phyloP scores from a whole-genome alignment of 495 filamentous ascomycete genomes.

The Elaphomyces granulatus region DNA sequence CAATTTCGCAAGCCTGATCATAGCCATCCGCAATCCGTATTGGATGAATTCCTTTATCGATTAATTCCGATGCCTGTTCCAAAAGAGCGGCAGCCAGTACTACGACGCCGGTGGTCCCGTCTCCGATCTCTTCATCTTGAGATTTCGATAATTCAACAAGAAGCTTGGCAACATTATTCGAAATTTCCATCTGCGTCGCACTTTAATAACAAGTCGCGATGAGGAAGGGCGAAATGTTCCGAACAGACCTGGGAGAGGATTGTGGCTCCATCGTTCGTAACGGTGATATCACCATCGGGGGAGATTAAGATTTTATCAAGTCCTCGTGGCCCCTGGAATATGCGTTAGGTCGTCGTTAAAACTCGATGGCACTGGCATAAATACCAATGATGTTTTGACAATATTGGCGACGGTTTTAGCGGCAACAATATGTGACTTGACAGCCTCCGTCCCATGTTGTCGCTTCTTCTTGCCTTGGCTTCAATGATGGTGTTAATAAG shows the following conservation, averaged over 20 bases:
- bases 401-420: conserved; percentile 93
- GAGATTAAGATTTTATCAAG: conserved; percentile 99
- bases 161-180: conserved; percentile 94
- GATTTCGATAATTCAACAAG: conserved; percentile 97
- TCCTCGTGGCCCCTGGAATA: conserved; percentile 65
- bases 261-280: conserved; percentile 97
- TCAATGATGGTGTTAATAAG: conserved; percentile 4
- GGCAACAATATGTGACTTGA: conserved; percentile 95
- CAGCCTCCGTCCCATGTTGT: conserved; percentile 87
- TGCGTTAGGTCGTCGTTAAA: conserved; percentile 10
- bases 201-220: conserved; percentile 10
- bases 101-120: conserved; percentile 96
- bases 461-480: conserved; percentile 98
- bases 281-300: conserved; percentile 96
- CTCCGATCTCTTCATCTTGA: conserved; percentile 97
- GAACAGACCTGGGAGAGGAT: conserved; percentile 66
- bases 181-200: conserved; percentile 75
- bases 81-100: conserved; percentile 89
- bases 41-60: conserved; percentile 98
- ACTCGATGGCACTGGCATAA: conserved; percentile 2
- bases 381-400: conserved; percentile 82
- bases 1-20: conserved; percentile 93
- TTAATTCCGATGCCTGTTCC: conserved; percentile 94
- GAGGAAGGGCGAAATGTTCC: background rate
- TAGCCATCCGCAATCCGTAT: conserved; percentile 98